Evolutionary conservation across 768 basidiomycete species (phyloP), one percentile per base, ranked within the genome.

Genomic region (Butyriboletus loyo): DNA sequence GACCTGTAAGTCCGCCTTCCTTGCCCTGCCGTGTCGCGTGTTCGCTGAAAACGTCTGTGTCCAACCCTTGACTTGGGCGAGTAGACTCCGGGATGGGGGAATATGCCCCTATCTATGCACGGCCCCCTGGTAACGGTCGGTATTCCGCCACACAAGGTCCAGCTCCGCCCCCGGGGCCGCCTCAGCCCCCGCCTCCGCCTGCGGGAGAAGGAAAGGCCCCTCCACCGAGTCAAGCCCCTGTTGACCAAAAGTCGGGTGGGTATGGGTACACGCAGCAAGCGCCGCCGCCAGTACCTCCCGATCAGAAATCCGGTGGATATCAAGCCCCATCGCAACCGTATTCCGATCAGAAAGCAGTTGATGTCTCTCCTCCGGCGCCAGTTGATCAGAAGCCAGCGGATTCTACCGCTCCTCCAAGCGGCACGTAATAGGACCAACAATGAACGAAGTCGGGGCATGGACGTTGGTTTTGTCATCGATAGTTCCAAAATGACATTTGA

Each of bases 41-140:
- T n/a, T 31, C 8, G 11, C 14, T 22, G 9, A 37, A n/a, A 0
- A 3, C 1, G 22, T 37, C 22, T 24, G 11, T 41, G 19, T 37
- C 3, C 34, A 15, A 15, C 15, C 35, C 17, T 19, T n/a, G 15
- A 15, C 4, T 7, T n/a, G 45, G 39, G 28, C 2, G 14, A 8
- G 17, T 19, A 64, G 63, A 64, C 21, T 5, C 9, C 8, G 64
- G 64, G 4, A 66, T 64, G 63, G 63, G 62, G 7, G 42, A 52
- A n/a, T 63, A 63, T 36, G 3, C 0, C 17, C 37, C 62, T 21
- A 10, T 25, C 1, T 1, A 11, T 3, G 7, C 1, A 11, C 7
- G 9, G 5, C 38, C 21, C 8, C 30, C 44, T 25, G 11, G 27
- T 13, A 24, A 37, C 25, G 36, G 13, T 7, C 22, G 28, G 7